Evolutionary conservation across 352 stramenopile species (phyloP).

Genomic region (Phytopythium boreale): DNA sequence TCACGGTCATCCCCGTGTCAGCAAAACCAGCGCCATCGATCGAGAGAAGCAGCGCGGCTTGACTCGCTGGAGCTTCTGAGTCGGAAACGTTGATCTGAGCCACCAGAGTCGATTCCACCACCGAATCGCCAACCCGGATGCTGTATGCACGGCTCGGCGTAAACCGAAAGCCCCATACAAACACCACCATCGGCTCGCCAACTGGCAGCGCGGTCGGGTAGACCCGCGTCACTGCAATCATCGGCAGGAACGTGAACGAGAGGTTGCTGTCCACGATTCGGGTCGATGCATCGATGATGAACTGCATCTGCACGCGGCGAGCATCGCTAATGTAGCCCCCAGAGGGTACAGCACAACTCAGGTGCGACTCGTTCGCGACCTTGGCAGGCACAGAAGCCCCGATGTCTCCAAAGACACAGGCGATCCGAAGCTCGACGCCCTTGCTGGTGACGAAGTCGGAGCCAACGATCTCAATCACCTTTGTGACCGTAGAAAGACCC

Average conservation of each 20-base stretch:
- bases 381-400: slow-evolving; percentile 4
- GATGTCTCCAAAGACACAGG: slow-evolving; percentile 20
- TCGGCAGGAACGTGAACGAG: slow-evolving; percentile 16
- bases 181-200: slow-evolving; percentile 6
- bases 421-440: slow-evolving; percentile 10
- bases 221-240: slow-evolving; percentile 3
- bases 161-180: slow-evolving; percentile 6
- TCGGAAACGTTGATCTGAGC: not conserved
- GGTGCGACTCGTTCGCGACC: slow-evolving; percentile 17
- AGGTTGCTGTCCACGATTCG: slow-evolving; percentile 11
- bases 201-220: slow-evolving; percentile 11
- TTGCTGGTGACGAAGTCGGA: slow-evolving; percentile 22
- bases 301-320: slow-evolving; percentile 10
- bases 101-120: slow-evolving; percentile 1
- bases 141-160: not conserved
- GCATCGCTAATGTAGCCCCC: slow-evolving; percentile 1
- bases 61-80: too few relatives aligned
- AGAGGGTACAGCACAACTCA: slow-evolving; percentile 20
- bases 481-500: not conserved
- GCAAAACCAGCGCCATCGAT: slow-evolving; percentile 5
- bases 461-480: slow-evolving; percentile 17
- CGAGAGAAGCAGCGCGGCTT: slow-evolving; percentile 4
- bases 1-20: not conserved
- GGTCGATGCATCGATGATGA: slow-evolving; percentile 11
- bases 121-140: slow-evolving; percentile 5